Percentiles rank a stretch among this genome's conserved stretches.
These are phyloP conservation scores for Saccharomycopsis crataegensis DNA, from an alignment of 1,139 yeast species.

Conservation along the genomic window DNA sequence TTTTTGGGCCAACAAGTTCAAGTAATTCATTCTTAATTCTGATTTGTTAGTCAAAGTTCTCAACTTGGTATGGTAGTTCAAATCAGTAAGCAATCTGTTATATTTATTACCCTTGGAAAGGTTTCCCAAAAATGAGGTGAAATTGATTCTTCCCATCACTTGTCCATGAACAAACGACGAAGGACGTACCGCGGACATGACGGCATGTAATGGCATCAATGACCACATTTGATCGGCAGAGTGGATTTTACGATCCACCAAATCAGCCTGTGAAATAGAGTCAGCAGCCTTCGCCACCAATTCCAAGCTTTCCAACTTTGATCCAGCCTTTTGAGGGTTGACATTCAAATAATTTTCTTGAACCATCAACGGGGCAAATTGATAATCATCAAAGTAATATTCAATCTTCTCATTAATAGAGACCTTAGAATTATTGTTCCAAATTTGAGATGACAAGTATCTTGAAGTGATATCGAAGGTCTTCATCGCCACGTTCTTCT, in stretches of 20 bases:
- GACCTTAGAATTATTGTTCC: slow-evolving; percentile 44
- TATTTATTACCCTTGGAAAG: slow-evolving; percentile 79
- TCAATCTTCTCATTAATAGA: slow-evolving; percentile 78
- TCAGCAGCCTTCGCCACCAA: slow-evolving; percentile 77
- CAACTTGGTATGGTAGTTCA: slow-evolving; percentile 82
- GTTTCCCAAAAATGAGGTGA: slow-evolving; percentile 87
- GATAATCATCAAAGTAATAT: slow-evolving; percentile 89
- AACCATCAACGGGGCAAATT: slow-evolving; percentile 90
- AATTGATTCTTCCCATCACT: slow-evolving; percentile 60
- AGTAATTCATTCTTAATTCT: slow-evolving; percentile 71
- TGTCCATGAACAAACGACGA: slow-evolving; percentile 70
- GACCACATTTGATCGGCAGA: slow-evolving; percentile 96
- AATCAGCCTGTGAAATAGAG: slow-evolving; percentile 73
- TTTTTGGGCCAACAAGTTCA: slow-evolving; percentile 54
- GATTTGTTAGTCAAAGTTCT: slow-evolving; percentile 68
- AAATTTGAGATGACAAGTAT: slow-evolving; percentile 56
- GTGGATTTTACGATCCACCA: slow-evolving; percentile 73
- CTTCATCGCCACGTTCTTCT: slow-evolving; percentile 81
- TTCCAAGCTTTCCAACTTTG: slow-evolving; percentile 44
- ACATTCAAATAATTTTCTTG: slow-evolving; percentile 85
- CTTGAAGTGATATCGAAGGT: slow-evolving; percentile 88
- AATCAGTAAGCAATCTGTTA: slow-evolving; percentile 70
- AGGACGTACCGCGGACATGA: slow-evolving; percentile 81
- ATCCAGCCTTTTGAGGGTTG: slow-evolving; percentile 39
- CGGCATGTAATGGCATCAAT: slow-evolving; percentile 85